Base-by-base conservation (phyloP, 2,329 filamentous ascomycete genomes). In the Parastagonospora nodorum region DNA sequence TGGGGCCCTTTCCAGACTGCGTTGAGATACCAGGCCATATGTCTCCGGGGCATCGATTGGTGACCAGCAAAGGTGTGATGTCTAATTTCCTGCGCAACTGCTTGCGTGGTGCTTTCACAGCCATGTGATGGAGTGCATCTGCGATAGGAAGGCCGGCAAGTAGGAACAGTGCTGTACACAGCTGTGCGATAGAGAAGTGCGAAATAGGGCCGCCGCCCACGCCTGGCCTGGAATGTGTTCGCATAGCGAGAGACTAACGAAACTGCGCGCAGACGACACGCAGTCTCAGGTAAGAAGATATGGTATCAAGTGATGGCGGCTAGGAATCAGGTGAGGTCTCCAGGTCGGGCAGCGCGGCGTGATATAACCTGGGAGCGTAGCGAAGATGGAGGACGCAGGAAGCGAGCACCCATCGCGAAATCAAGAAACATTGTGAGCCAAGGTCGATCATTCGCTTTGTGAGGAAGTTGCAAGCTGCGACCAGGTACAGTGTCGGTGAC, bases 1-100 rank as follows among this genome's bases (percentile, higher is more conserved):
- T 79, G 6, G 89, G 88, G 0, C 86, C 87, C 11, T 82, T 83
- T 16, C 90, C 90, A 40, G 83, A 80, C 65, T 92, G 88, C 0
- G 89, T 91, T 11, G 83, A 82, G 52, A 94, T 84, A 8, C 85
- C 90, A 1, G 90, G 90, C 82, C 88, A 93, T 56, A 94, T 84
- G 0, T 82, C 84, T 15, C 88, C 82, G 8, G 79, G 77, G 65
- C 90, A 95, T 48, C 81, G 80, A 74, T 93, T 95, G 51, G 84
- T 87, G 48, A 94, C 78, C 6, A 84, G 77, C 24, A 94, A 75
- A 6, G 88, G 87, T 1, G 69, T 73, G 24, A 70, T 67, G 40
- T 70, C 63, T 40, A 68, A 47, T 55, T 74, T 72, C 45, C 71
- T 59, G 29, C 62, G 64, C n/a, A 65, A 45, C 19, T 61, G 27